A percentile compares a stretch with the other conserved stretches of the same genome.
Evolutionary conservation across 495 filamentous ascomycete genomes (phyloP).

Genomic region (Daldinia vernicosa): DNA sequence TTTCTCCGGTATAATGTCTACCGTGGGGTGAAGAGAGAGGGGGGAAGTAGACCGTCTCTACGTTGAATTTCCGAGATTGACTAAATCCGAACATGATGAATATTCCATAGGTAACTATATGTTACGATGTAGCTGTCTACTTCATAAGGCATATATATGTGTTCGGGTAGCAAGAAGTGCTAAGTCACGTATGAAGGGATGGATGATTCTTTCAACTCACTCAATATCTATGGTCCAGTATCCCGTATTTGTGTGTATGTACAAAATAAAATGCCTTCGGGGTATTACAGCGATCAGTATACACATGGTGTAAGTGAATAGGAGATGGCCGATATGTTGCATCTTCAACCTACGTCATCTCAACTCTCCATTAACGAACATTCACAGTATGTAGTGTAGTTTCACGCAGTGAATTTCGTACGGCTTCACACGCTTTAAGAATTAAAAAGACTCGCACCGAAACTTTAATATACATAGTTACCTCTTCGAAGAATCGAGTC

Average conservation of each 20-base stretch:
- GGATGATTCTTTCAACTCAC: neutral
- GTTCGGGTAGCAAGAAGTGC: neutral
- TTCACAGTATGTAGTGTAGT: constrained; percentile 13
- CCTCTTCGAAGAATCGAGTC: neutral
- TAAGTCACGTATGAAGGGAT: neutral
- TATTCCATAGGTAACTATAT: neutral
- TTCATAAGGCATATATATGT: too few species aligned
- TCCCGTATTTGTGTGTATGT: neutral
- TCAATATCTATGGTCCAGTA: neutral
- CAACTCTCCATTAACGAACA: constrained; percentile 1
- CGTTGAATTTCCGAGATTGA: too few species aligned
- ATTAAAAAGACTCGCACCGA: neutral
- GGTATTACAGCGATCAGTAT: neutral
- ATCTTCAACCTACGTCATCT: constrained; percentile 32
- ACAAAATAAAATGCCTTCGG: neutral
- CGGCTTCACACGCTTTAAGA: constrained; percentile 23
- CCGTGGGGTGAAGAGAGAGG: neutral
- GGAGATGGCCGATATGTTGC: neutral
- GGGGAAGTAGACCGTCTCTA: too few species aligned
- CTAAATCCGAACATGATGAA: neutral
- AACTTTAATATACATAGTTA: too few species aligned
- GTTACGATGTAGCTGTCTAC: too few species aligned
- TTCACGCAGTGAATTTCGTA: constrained; percentile 7
- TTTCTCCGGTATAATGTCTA: neutral
- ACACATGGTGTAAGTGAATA: neutral